These are phyloP conservation scores for Wickerhamiella slavikovae DNA, from an alignment of 805 yeast genomes.

Conservation along the genomic window DNA sequence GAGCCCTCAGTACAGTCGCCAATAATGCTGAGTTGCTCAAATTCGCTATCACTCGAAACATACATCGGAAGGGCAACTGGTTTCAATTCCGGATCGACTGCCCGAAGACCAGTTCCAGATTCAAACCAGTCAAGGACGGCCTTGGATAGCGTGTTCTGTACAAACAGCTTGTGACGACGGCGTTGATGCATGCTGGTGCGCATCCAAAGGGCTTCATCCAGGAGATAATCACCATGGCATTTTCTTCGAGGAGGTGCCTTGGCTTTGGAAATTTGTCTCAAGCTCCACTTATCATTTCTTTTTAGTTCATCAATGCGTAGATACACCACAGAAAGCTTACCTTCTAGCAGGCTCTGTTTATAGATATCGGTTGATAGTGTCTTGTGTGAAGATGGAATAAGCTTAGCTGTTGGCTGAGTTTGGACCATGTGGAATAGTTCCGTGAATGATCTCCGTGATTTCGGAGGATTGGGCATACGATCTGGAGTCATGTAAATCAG, in stretches of 20 bases:
- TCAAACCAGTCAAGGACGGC: not conserved
- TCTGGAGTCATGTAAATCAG: conserved; percentile 17
- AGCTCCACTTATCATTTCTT: conserved; percentile 73
- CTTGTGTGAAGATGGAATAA: conserved; percentile 72
- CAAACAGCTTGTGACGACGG: conserved; percentile 44
- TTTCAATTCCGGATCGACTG: too few relatives aligned
- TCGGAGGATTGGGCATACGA: conserved; percentile 18
- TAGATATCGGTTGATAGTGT: conserved; percentile 66
- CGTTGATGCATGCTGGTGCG: conserved; percentile 56
- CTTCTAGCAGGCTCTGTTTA: conserved; percentile 72
- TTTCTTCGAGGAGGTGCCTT: conserved; percentile 38
- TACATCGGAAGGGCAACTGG: too few relatives aligned
- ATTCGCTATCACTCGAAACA: too few relatives aligned
- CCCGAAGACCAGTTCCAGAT: not conserved
- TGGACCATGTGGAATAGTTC: conserved; percentile 78
- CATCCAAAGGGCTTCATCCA: conserved; percentile 74
- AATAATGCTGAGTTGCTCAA: too few relatives aligned
- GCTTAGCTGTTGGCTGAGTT: conserved; percentile 62
- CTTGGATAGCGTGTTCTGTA: conserved; percentile 24
- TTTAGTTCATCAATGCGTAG: conserved; percentile 84
- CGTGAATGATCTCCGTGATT: conserved; percentile 31
- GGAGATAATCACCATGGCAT: conserved; percentile 50
- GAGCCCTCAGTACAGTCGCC: too few relatives aligned
- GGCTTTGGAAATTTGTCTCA: conserved; percentile 60
- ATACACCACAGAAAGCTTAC: conserved; percentile 73